Base-by-base conservation (phyloP, 2,329 filamentous ascomycete species). In the Alternaria gaisen region DNA sequence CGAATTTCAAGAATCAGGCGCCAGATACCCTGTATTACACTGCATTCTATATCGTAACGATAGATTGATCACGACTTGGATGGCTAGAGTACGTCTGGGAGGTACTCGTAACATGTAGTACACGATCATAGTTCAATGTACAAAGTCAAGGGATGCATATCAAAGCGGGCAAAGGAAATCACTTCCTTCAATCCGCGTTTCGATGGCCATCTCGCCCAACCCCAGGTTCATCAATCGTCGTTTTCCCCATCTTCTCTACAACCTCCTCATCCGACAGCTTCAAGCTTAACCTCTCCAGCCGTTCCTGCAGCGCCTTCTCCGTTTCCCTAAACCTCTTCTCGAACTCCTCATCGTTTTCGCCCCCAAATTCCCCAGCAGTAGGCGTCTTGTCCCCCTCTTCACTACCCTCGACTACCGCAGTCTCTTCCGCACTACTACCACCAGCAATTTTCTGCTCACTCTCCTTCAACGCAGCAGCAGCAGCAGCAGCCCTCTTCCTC, bases 331-430 rank as follows among this genome's bases (percentile, higher is more conserved):
- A 72, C 14, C 65, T 65, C 60, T 56, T 68, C 44, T 75, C 75
- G 46, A 75, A 75, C 12, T 70, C 73, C 34, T 75, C 72, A 16
- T 74, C 73, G 22, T 72, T 67, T n/a, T 72, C 71, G 0, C 56
- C 60, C 3, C 41, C 59, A 22, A 60, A 54, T 14, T 62, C 67
- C 54, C 63, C 64, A 3, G 68, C 74, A 3, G 72, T 75, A 2
- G 74, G 74, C n/a, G 74, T 77, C 55, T 72, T 76, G 24, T 77
- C 73, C 2, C 70, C 58, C 28, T 60, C 70, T 42, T 65, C 67
- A 11, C 56, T 56, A 2, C 38, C 56, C 12, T 56, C 61, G 16
- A 41, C 59, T 2, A 50, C 48, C 3, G 41, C 61, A 10, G 61
- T 55, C 28, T 28, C 54, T 14, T 50, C 48, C 1, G 14, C 30